Conservation (phyloP, 768 basidiomycete species). For the Suillus subalutaceus region DNA sequence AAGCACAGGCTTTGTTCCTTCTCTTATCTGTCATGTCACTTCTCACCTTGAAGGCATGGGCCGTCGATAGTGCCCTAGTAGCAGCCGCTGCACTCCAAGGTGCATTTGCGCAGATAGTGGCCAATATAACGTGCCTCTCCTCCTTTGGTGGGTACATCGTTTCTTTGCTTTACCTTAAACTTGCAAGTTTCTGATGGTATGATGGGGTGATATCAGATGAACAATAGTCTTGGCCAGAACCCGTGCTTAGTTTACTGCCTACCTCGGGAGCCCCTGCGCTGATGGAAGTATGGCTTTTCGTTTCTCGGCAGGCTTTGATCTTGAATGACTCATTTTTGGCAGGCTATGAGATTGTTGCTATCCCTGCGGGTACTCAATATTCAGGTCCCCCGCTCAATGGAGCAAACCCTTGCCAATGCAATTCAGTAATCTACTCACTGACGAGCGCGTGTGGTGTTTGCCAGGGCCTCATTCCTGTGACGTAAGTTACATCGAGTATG, state of each 20-base stretch:
- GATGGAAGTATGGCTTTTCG: slow-evolving; percentile 38
- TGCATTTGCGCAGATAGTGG: not conserved
- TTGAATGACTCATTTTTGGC: slow-evolving; percentile 9
- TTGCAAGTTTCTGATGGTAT: not conserved
- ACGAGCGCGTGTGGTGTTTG: slow-evolving; percentile 64
- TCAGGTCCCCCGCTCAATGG: slow-evolving; percentile 34
- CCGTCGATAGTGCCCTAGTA: not conserved
- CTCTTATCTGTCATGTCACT: not conserved
- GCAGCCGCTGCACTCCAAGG: not conserved
- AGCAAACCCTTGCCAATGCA: slow-evolving; percentile 51
- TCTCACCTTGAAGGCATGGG: not conserved
- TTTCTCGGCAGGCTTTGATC: slow-evolving; percentile 9
- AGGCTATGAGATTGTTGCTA: slow-evolving; percentile 42
- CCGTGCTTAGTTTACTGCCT: slow-evolving; percentile 51
- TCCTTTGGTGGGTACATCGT: slow-evolving; percentile 1
- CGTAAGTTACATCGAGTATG: slow-evolving; percentile 25
- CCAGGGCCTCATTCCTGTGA: slow-evolving; percentile 46
- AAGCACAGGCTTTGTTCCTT: not conserved
- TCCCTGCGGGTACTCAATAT: slow-evolving; percentile 35
- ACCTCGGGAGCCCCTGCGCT: slow-evolving; percentile 44
- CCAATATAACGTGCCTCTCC: not conserved
- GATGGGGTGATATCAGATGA: slow-evolving; percentile 24
- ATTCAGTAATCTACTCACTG: slow-evolving; percentile 55
- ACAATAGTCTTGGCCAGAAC: slow-evolving; percentile 48
- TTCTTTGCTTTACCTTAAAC: not conserved